Percentiles rank a stretch among this genome's conserved stretches.
These are phyloP conservation scores for Cutaneotrichosporon sp. DNA, from an alignment of 1,284 basidiomycete genomes.

Conservation along the genomic window DNA sequence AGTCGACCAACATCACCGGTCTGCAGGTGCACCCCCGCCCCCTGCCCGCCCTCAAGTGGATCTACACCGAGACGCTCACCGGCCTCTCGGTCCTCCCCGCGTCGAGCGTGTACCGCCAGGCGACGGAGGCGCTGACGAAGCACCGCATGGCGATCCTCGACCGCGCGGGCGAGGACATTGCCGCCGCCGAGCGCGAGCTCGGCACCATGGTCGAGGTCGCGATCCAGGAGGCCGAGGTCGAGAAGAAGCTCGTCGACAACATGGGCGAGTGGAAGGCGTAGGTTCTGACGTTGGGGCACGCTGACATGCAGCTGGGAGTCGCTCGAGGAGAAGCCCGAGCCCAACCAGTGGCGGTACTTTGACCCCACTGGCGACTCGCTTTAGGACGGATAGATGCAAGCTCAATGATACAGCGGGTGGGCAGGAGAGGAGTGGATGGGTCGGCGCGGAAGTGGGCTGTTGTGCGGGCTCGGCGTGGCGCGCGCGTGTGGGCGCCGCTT, in stretches of 20 bases:
- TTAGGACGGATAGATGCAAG: conserved; percentile 19
- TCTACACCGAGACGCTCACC: conserved; percentile 78
- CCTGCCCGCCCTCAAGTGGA: conserved; percentile 72
- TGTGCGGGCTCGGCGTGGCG: no score
- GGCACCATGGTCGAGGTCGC: conserved; percentile 50
- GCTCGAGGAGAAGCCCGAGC: conserved; percentile 39
- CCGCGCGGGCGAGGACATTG: conserved; percentile 65
- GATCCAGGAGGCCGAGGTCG: conserved; percentile 80
- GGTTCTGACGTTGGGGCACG: conserved; percentile 53
- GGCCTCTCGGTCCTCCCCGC: conserved; percentile 70
- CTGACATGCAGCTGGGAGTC: conserved; percentile 46
- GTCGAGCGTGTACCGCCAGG: conserved; percentile 77
- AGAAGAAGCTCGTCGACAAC: conserved; percentile 73
- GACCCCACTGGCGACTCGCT: conserved; percentile 40
- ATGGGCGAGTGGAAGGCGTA: conserved; percentile 97
- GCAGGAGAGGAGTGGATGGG: no score
- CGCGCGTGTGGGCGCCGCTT: no score
- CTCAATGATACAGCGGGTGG: not conserved
- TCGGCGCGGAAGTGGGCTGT: no score
- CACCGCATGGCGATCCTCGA: conserved; percentile 76
- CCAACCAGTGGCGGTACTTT: conserved; percentile 51
- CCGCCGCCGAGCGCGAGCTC: conserved; percentile 66
- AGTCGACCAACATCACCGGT: conserved; percentile 73
- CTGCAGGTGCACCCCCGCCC: conserved; percentile 61
- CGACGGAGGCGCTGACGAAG: conserved; percentile 81